These are phyloP conservation scores for Arabis alpina DNA, from an alignment of 345 rosid species.

Conservation along the genomic window DNA sequence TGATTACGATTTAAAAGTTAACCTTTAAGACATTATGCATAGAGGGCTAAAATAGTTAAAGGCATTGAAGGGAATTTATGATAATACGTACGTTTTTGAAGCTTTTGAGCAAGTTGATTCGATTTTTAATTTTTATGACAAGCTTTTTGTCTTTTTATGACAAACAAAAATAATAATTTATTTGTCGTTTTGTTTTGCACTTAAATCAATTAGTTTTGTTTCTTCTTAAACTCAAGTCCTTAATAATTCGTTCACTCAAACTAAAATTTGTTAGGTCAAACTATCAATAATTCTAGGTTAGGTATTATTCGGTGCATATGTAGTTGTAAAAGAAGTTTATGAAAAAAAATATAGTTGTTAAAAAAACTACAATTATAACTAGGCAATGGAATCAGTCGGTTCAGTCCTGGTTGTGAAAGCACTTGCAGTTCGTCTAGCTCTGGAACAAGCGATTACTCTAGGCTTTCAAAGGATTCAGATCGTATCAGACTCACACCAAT, in stretches of 20 bases:
- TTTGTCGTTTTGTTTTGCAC: constrained; percentile 17
- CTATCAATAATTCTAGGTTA: background rate
- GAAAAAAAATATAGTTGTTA: too few relatives aligned
- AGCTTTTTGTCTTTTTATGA: constrained; percentile 22
- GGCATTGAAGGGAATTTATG: background rate
- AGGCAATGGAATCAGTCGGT: too few relatives aligned
- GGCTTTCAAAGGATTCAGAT: too few relatives aligned
- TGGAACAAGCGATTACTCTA: too few relatives aligned
- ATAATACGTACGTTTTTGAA: constrained; percentile 12
- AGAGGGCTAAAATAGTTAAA: constrained; percentile 12
- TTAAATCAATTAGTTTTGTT: background rate
- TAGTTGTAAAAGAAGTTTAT: background rate
- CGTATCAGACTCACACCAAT: too few relatives aligned
- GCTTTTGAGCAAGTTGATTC: constrained; percentile 24
- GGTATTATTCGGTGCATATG: background rate
- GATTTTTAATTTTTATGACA: constrained; percentile 9
- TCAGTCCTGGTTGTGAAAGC: too few relatives aligned
- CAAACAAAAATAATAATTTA: background rate
- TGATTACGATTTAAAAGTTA: background rate
- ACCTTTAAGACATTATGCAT: background rate
- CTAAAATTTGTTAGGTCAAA: background rate
- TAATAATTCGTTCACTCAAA: background rate
- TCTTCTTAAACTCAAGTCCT: background rate
- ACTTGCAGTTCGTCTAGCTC: too few relatives aligned
- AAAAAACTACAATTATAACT: too few relatives aligned